These are phyloP conservation scores for Aureobasidium sp. DNA, from an alignment of 2,329 filamentous ascomycete genomes.

Conservation along the genomic window DNA sequence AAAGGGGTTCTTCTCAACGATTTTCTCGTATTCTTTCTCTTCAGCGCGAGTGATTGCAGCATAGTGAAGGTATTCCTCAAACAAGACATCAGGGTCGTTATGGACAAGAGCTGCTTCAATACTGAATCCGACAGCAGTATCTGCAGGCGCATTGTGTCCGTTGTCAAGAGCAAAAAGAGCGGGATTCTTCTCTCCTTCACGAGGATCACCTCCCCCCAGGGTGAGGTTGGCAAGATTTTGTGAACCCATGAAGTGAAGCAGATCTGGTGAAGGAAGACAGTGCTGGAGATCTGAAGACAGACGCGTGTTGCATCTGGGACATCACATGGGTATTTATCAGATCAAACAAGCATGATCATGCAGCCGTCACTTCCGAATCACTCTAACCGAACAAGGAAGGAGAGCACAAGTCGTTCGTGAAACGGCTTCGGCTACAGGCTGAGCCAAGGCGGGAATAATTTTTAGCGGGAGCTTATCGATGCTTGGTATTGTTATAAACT, in stretches of 20 bases:
- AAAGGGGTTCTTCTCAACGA: slow-evolving; percentile 23
- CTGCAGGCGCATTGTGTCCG: neutral
- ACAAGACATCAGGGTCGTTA: slow-evolving; percentile 29
- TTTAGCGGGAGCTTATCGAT: neutral
- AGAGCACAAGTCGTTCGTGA: neutral
- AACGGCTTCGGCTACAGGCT: neutral
- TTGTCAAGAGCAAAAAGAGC: slow-evolving; percentile 7
- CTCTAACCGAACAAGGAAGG: neutral
- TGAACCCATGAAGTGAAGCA: neutral
- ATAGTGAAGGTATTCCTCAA: slow-evolving; percentile 32
- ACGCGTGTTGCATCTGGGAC: neutral
- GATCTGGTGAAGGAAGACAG: no score
- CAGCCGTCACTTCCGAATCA: neutral
- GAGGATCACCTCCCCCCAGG: slow-evolving; percentile 17
- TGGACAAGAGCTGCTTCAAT: slow-evolving; percentile 12
- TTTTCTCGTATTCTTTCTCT: slow-evolving; percentile 27
- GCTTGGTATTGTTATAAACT: neutral
- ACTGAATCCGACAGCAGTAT: neutral
- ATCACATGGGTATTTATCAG: neutral
- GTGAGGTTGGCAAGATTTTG: slow-evolving; percentile 18
- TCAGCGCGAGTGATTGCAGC: slow-evolving; percentile 25
- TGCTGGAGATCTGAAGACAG: no score
- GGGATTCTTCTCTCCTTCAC: slow-evolving; percentile 14
- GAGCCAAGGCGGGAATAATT: neutral
- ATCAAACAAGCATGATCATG: neutral